A percentile compares a stretch with the other conserved stretches of the same genome.
Conservation (phyloP, 306 rosid genomes). For the Rosa persica region DNA sequence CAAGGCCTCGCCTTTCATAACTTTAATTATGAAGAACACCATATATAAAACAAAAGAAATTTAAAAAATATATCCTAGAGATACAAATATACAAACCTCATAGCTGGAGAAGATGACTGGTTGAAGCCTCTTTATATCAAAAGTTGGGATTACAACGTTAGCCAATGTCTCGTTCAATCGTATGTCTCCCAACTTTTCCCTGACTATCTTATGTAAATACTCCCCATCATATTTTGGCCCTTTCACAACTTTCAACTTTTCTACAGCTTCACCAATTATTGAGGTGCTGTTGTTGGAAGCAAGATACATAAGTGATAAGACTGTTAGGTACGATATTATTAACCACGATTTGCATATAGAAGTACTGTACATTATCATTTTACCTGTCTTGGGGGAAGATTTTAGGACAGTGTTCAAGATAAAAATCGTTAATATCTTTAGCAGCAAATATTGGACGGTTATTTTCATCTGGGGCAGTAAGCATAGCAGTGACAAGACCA, state of each 20-base stretch:
- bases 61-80: background rate
- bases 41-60: background rate
- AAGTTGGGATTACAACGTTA: constrained; percentile 32
- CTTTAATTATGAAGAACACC: background rate
- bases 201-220: constrained; percentile 16
- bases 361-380: background rate
- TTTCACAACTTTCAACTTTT: background rate
- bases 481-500: constrained; percentile 44
- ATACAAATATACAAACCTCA: constrained; percentile 4
- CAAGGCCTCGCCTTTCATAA: background rate
- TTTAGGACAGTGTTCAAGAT: constrained; percentile 37
- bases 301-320: background rate
- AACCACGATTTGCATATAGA: background rate
- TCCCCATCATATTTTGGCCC: constrained; percentile 35
- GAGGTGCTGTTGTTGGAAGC: constrained; percentile 2
- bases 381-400: constrained; percentile 45
- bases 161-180: constrained; percentile 23
- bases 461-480: constrained; percentile 35
- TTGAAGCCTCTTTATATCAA: constrained; percentile 29
- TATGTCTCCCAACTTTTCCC: constrained; percentile 26
- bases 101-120: constrained; percentile 33
- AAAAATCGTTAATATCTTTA: constrained; percentile 36
- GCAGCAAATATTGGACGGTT: constrained; percentile 36
- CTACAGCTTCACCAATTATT: background rate
- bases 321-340: background rate